Percentiles rank a stretch among this genome's conserved stretches.
Conservation (phyloP, 139 green algal genomes). For the Spirogloea muscicola region DNA sequence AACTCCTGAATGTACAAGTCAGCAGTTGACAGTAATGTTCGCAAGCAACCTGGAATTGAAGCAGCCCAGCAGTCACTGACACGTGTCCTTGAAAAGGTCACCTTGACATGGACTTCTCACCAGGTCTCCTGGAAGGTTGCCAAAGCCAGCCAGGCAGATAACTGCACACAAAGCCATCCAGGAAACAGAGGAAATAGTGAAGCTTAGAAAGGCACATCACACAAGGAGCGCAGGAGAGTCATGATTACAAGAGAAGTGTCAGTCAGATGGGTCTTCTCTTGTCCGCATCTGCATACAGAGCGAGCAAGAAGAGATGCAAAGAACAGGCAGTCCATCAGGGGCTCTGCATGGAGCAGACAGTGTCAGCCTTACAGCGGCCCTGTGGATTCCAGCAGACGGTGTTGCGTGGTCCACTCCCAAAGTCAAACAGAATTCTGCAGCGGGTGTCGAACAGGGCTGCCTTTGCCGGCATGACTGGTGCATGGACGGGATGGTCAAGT, state of each 20-base stretch:
- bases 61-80: background rate
- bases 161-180: conserved; percentile 56
- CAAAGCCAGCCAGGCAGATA: conserved; percentile 56
- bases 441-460: conserved; percentile 72
- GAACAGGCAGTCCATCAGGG: background rate
- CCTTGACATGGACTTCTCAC: conserved; percentile 21
- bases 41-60: background rate
- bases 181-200: background rate
- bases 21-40: background rate
- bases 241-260: conserved; percentile 4
- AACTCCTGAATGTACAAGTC: conserved; percentile 33
- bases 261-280: too few relatives aligned
- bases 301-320: background rate
- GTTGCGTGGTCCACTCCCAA: conserved; percentile 80
- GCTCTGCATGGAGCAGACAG: too few relatives aligned
- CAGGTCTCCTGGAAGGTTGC: conserved; percentile 80
- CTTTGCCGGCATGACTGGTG: conserved; percentile 73
- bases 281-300: too few relatives aligned
- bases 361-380: conserved; percentile 21
- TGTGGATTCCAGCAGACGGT: conserved; percentile 77
- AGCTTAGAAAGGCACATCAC: background rate
- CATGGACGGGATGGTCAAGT: too few relatives aligned
- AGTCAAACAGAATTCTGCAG: conserved; percentile 80
- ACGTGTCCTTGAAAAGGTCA: background rate
- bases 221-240: background rate